phyloP scores from a whole-genome alignment of 2,329 filamentous ascomycete species.

The Pyricularia grisea region DNA sequence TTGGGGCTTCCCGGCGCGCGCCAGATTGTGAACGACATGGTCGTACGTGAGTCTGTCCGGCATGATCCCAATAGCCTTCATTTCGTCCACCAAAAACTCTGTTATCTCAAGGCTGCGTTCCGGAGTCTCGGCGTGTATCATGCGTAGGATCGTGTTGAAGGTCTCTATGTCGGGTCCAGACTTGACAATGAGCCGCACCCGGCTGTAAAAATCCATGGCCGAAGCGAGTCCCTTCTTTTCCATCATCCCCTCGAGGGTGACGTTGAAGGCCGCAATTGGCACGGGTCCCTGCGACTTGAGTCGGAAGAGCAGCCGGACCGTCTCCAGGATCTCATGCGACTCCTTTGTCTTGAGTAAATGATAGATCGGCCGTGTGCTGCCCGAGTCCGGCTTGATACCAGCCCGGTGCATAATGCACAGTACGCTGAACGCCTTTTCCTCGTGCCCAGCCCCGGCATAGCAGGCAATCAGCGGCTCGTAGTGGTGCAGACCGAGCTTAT shows the following conservation, averaged over 20 bases:
- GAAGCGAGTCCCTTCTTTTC: constrained; percentile 4
- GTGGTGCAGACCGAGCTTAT: constrained; percentile 54
- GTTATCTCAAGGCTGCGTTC: constrained; percentile 15
- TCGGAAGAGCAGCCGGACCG: constrained; percentile 42
- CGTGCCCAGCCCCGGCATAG: constrained; percentile 50
- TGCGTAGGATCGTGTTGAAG: constrained; percentile 23
- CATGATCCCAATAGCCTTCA: constrained; percentile 23
- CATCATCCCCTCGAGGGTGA: constrained; percentile 27
- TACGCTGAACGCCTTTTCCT: constrained; percentile 57
- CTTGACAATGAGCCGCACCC: constrained; percentile 23
- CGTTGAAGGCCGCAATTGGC: constrained; percentile 29
- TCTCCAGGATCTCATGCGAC: constrained; percentile 28
- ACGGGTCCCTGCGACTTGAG: constrained; percentile 28
- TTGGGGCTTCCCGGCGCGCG: not conserved
- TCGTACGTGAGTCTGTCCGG: constrained; percentile 20
- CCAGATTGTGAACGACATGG: constrained; percentile 21
- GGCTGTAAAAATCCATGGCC: constrained; percentile 26
- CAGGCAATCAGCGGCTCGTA: constrained; percentile 72
- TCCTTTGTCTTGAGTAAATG: constrained; percentile 29
- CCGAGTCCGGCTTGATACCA: constrained; percentile 44
- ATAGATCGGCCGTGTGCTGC: constrained; percentile 56
- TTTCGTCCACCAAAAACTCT: constrained; percentile 25
- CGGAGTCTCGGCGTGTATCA: constrained; percentile 11
- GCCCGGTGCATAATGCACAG: constrained; percentile 65
- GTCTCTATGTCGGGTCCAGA: constrained; percentile 24